Conservation (phyloP, 805 yeast species). For the Wickerhamiella brachini region DNA sequence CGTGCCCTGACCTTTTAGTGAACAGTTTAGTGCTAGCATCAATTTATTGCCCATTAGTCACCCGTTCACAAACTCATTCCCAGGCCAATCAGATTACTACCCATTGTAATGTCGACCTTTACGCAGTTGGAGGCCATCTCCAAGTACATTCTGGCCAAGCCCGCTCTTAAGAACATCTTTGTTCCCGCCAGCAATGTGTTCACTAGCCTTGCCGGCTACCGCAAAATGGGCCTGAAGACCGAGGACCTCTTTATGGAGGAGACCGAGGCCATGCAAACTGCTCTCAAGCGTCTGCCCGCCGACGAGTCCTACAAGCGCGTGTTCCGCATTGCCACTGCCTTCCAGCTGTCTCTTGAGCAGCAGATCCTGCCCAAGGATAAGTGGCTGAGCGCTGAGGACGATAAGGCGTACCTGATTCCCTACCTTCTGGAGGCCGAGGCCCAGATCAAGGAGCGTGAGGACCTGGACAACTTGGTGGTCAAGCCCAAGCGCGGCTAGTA, state of each 20-base stretch:
- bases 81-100: neutral
- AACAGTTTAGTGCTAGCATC: too few species aligned
- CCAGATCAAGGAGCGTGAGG: slow-evolving; percentile 75
- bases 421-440: slow-evolving; percentile 89
- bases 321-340: slow-evolving; percentile 84
- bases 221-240: slow-evolving; percentile 79
- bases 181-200: slow-evolving; percentile 71
- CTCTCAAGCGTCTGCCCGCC: slow-evolving; percentile 73
- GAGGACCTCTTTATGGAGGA: slow-evolving; percentile 86
- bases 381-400: slow-evolving; percentile 62
- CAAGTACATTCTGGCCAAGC: slow-evolving; percentile 69
- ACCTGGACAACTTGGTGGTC: slow-evolving; percentile 63
- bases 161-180: slow-evolving; percentile 59
- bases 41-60: too few species aligned
- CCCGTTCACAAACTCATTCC: neutral
- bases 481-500: slow-evolving; percentile 15
- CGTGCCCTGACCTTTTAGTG: too few species aligned
- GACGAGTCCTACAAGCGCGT: slow-evolving; percentile 80
- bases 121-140: slow-evolving; percentile 30
- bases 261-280: slow-evolving; percentile 72
- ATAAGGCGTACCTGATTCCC: slow-evolving; percentile 56
- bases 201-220: slow-evolving; percentile 72
- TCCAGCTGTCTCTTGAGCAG: slow-evolving; percentile 73
- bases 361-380: slow-evolving; percentile 72
- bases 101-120: slow-evolving; percentile 23